Percentiles rank a stretch among this genome's conserved stretches.
Conservation (phyloP, 345 rosid species). For the Gossypium arboreum region DNA sequence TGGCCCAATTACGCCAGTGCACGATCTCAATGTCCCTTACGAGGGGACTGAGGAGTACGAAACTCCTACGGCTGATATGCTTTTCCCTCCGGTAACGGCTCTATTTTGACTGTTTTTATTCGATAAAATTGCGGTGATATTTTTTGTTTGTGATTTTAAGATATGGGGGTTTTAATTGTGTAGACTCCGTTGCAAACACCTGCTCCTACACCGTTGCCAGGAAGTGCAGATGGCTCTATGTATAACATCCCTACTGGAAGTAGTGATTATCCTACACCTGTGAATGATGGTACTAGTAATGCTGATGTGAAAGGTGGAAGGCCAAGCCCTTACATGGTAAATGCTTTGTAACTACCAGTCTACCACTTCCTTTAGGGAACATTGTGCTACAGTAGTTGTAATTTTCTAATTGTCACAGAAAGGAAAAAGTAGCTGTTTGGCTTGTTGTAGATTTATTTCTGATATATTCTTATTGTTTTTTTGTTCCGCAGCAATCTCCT, state of each 20-base stretch:
- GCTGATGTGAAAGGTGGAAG: conserved; percentile 64
- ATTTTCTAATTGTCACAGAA: neutral
- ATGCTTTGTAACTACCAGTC: neutral
- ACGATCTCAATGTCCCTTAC: conserved; percentile 94
- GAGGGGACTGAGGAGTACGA: conserved; percentile 92
- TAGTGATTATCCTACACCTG: conserved; percentile 83
- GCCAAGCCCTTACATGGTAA: conserved; percentile 82
- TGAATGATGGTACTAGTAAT: conserved; percentile 54
- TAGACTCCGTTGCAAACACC: conserved; percentile 94
- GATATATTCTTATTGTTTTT: conserved; percentile 12
- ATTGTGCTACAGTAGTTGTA: neutral
- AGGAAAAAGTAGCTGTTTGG: neutral
- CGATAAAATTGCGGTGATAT: neutral
- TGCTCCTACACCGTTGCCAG: conserved; percentile 73
- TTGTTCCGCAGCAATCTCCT: conserved; percentile 64
- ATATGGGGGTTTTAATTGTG: conserved; percentile 19
- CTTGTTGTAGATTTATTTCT: conserved; percentile 4
- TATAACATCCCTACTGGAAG: conserved; percentile 88
- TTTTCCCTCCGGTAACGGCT: conserved; percentile 75
- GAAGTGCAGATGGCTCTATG: conserved; percentile 70
- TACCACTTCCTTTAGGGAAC: neutral
- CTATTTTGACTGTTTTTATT: neutral
- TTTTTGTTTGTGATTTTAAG: conserved; percentile 17
- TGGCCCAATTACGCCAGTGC: conserved; percentile 63
- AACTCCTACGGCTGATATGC: conserved; percentile 96